Conservation (phyloP, 2,329 filamentous ascomycete genomes). For the Arthrocladium fulminans region DNA sequence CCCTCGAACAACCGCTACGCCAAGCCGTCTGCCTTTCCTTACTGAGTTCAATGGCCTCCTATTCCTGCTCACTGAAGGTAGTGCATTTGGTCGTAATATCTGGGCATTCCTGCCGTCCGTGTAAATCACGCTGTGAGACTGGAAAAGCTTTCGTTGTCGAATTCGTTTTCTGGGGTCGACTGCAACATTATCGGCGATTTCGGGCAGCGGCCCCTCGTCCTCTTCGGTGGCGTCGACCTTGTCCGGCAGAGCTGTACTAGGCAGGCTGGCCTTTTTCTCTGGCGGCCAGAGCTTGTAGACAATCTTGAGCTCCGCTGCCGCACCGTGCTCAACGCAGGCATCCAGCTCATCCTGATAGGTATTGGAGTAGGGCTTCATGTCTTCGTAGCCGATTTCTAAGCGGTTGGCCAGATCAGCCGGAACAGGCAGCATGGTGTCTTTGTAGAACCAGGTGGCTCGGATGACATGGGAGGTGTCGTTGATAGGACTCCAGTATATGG, state of each 20-base stretch:
- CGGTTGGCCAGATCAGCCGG: constrained; percentile 81
- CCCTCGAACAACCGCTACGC: constrained; percentile 78
- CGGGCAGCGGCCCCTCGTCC: constrained; percentile 9
- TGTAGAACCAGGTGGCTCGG: constrained; percentile 94
- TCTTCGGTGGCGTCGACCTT: constrained; percentile 24
- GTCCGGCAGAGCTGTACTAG: constrained; percentile 31
- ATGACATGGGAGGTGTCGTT: constrained; percentile 77
- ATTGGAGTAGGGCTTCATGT: constrained; percentile 78
- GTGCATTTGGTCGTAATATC: constrained; percentile 73
- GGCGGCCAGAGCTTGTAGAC: constrained; percentile 71
- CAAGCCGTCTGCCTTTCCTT: constrained; percentile 70
- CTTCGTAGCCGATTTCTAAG: constrained; percentile 80
- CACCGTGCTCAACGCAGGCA: constrained; percentile 82
- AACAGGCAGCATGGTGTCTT: constrained; percentile 85
- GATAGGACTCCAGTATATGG: constrained; percentile 94
- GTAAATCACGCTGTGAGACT: constrained; percentile 77
- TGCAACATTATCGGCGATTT: constrained; percentile 15
- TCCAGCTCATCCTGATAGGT: constrained; percentile 88
- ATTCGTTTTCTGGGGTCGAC: constrained; percentile 15
- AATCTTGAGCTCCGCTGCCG: constrained; percentile 84
- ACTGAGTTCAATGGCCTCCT: constrained; percentile 75
- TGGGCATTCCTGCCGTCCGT: constrained; percentile 69
- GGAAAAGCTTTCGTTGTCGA: constrained; percentile 47
- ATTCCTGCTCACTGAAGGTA: constrained; percentile 77
- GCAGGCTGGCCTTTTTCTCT: constrained; percentile 29